Evolutionary conservation across 495 filamentous ascomycete genomes (phyloP), one percentile per base, ranked within the genome.

Genomic region (Endocarpon pusillum): DNA sequence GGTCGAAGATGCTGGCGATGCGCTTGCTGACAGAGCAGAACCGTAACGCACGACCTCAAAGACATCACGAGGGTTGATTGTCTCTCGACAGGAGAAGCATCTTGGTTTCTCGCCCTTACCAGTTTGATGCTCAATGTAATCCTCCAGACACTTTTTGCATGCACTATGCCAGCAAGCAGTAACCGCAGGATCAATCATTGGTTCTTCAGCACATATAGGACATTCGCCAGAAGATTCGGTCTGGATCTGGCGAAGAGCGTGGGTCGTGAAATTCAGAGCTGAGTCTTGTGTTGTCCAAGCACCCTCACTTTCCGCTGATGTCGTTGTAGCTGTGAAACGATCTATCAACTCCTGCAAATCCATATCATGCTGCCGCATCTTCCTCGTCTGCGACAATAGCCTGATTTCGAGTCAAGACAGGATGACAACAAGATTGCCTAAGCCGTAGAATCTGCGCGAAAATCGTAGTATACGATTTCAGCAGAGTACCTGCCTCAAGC

Each of bases 121-220:
- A 21, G 66, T 77, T 44, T 92, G 80, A 51, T 93, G 83, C 41
- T 73, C 71, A 39, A 97, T 85, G 46, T 85, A 92, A 43, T 84
- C 73, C 3, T 81, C 55, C 17, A 93, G 63, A 45, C 89, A 97
- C 29, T 81, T 73, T 54, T 89, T 92, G 64, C 89, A 97, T 2
- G 89, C 86, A 16, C 79, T 83, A 53, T 97, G 89, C 81, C 87
- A 96, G 55, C 89, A 97, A 0, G 83, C 80, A 0, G 89, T 93
- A 1, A 97, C 87, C 1, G 81, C 76, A 38, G 91, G 86, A 28
- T 94, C 78, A 28, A 78, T 69, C 82, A 94, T 93, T 4, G 84
- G 84, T 49, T 94, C 89, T 48, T 94, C 85, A 5, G 79, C 68
- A 55, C 89, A 97, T 39, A 97, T 81, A 5, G 89, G 86, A 47